phyloP scores from a whole-genome alignment of 306 rosid species.

The Elaeagnus macrophylla region DNA sequence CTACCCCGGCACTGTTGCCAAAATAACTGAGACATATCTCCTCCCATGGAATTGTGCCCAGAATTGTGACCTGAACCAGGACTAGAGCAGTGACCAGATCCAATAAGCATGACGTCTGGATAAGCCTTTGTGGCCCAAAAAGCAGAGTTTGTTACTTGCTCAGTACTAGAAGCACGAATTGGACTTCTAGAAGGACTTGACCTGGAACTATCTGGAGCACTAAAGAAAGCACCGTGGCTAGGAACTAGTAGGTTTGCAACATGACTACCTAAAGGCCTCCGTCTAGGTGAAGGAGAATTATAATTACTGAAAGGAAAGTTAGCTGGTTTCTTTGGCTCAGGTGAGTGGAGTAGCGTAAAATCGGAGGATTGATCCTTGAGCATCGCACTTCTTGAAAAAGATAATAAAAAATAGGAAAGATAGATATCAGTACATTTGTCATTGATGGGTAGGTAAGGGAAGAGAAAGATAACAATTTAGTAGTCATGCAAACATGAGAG shows the following conservation, averaged over 20 bases:
- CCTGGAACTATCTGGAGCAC: conserved; percentile 86
- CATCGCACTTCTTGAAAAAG: conserved; percentile 42
- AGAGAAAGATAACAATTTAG: conserved; percentile 6
- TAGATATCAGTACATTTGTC: conserved; percentile 15
- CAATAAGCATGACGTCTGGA: conserved; percentile 43
- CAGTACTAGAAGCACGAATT: conserved; percentile 43
- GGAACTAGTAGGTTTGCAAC: conserved; percentile 89
- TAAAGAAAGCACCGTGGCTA: conserved; percentile 61
- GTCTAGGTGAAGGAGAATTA: conserved; percentile 48
- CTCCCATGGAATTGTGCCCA: conserved; percentile 98
- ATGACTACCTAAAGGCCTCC: conserved; percentile 68
- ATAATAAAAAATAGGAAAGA: too few species aligned
- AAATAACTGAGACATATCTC: conserved; percentile 69
- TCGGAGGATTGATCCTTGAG: conserved; percentile 59
- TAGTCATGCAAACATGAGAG: conserved; percentile 15
- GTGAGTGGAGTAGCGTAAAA: conserved; percentile 37
- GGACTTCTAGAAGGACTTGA: conserved; percentile 79
- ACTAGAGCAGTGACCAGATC: conserved; percentile 96
- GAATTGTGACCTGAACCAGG: conserved; percentile 98
- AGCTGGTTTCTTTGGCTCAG: conserved; percentile 48
- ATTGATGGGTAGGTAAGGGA: conserved; percentile 16
- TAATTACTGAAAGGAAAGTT: conserved; percentile 45
- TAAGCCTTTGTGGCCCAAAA: conserved; percentile 45
- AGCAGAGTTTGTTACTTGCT: conserved; percentile 45
- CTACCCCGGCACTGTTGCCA: conserved; percentile 62